These are phyloP conservation scores for Lonicera japonica DNA, from an alignment of 129 eudicot species.

Conservation along the genomic window DNA sequence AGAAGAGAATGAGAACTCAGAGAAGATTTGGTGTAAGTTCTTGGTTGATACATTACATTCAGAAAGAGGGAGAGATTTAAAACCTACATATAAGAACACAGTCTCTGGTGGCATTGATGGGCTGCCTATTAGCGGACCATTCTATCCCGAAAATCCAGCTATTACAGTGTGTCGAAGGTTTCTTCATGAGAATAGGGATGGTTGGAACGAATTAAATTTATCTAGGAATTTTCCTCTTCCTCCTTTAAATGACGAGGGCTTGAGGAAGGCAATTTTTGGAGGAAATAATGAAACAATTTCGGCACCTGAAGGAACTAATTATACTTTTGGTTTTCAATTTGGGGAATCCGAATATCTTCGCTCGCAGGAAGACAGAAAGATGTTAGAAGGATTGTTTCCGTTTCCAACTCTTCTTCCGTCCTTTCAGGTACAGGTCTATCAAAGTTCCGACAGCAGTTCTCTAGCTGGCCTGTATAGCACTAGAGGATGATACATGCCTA, in stretches of 20 bases:
- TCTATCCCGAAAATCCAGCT: constrained; percentile 72
- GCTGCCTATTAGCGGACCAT: constrained; percentile 23
- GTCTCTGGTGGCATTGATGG: constrained; percentile 13
- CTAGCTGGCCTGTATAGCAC: background rate
- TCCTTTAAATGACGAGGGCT: constrained; percentile 71
- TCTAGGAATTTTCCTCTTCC: constrained; percentile 66
- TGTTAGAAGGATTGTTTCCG: constrained; percentile 69
- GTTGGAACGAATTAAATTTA: constrained; percentile 53
- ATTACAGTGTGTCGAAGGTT: constrained; percentile 58
- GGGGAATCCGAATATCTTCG: constrained; percentile 45
- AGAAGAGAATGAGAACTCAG: constrained; percentile 12
- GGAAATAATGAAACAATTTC: constrained; percentile 17
- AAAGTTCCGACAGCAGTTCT: constrained; percentile 1
- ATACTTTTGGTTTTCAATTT: constrained; percentile 51
- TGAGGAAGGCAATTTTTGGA: constrained; percentile 54
- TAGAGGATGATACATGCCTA: too few relatives aligned
- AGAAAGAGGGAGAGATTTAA: constrained; percentile 16
- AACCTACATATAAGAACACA: constrained; percentile 4
- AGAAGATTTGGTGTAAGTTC: constrained; percentile 54
- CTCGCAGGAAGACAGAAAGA: constrained; percentile 42
- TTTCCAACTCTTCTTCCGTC: constrained; percentile 84
- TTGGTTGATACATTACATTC: constrained; percentile 44
- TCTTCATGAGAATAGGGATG: constrained; percentile 40
- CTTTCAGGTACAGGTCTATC: constrained; percentile 44
- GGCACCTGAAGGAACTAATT: constrained; percentile 46